phyloP scores from a whole-genome alignment of 2,329 filamentous ascomycete species.

The Coniochaeta pulveracea region DNA sequence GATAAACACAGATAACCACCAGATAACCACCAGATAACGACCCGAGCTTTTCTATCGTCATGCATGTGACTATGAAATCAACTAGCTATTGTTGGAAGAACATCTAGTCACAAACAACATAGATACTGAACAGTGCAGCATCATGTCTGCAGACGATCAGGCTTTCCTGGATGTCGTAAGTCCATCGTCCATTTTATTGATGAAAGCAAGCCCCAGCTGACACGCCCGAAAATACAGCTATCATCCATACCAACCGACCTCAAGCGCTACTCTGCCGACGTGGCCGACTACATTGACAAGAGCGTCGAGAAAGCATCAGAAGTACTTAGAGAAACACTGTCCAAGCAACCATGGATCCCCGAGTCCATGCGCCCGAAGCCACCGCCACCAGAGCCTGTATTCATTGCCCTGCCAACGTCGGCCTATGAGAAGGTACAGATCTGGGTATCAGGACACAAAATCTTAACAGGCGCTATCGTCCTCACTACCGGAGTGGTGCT shows the following conservation, averaged over 20 bases:
- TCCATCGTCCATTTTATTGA: no score
- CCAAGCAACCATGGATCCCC: conserved; percentile 62
- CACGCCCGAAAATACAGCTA: conserved; percentile 35
- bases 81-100: no score
- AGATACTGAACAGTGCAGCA: no score
- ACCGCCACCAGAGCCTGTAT: conserved; percentile 28
- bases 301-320: conserved; percentile 69
- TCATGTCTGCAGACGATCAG: conserved; percentile 70
- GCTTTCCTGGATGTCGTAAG: conserved; percentile 68
- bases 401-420: conserved; percentile 19
- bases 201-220: no score
- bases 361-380: conserved; percentile 51
- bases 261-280: conserved; percentile 56
- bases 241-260: conserved; percentile 50
- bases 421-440: conserved; percentile 46
- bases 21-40: no score
- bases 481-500: conserved; percentile 57
- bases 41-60: no score
- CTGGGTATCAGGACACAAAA: conserved; percentile 64
- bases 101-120: no score
- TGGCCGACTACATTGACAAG: conserved; percentile 71
- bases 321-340: conserved; percentile 57
- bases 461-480: conserved; percentile 60
- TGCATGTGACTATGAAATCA: no score
- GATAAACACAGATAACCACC: no score